These are phyloP conservation scores for Chrysopogon serrulatus DNA, from an alignment of 176 grass and related monocot genomes.

Conservation along the genomic window DNA sequence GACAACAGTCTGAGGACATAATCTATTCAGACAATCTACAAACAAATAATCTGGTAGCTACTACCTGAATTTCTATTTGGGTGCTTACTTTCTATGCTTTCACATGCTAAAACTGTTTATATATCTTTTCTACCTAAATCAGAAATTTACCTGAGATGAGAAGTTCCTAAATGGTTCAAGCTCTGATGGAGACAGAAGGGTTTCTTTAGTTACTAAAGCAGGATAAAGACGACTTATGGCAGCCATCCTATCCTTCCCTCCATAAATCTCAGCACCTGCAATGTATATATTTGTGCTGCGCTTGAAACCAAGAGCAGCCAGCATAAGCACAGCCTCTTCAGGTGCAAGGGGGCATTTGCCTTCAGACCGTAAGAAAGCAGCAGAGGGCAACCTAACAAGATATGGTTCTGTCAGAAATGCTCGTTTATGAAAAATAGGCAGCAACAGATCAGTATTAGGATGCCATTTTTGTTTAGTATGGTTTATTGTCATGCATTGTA, in stretches of 20 bases:
- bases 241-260: slow-evolving; percentile 83
- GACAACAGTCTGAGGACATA: neutral
- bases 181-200: slow-evolving; percentile 66
- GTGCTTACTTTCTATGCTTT: neutral
- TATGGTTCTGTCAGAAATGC: slow-evolving; percentile 9
- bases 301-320: slow-evolving; percentile 93
- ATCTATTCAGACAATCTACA: neutral
- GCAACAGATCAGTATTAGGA: slow-evolving; percentile 15
- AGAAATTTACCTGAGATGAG: slow-evolving; percentile 80
- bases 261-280: slow-evolving; percentile 96
- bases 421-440: neutral
- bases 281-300: slow-evolving; percentile 75
- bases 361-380: slow-evolving; percentile 78
- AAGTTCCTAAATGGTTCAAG: slow-evolving; percentile 88
- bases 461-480: neutral
- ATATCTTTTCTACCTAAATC: slow-evolving; percentile 5
- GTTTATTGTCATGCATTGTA: slow-evolving; percentile 10
- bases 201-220: slow-evolving; percentile 90
- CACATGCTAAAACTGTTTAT: neutral
- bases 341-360: slow-evolving; percentile 94
- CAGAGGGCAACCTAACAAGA: slow-evolving; percentile 72
- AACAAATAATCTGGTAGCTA: neutral
- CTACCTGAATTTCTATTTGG: neutral
- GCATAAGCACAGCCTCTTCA: slow-evolving; percentile 98
- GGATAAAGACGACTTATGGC: slow-evolving; percentile 87